Base-by-base conservation (phyloP, 768 basidiomycete genomes). In the Lactarius deliciosus region DNA sequence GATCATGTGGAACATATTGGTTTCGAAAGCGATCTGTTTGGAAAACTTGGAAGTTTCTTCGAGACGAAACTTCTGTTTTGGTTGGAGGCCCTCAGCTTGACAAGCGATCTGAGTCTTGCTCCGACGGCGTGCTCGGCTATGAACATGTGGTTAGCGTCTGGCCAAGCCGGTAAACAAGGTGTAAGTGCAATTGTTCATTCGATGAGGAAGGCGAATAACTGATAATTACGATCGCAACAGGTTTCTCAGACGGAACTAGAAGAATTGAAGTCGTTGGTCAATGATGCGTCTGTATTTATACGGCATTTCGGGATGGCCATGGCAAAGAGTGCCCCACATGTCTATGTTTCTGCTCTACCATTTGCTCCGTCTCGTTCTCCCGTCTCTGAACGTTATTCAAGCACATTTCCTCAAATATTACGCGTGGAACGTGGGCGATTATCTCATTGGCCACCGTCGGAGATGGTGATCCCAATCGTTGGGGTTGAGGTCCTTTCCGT, bases 261-360 rank as follows among this genome's bases (percentile, higher is more conserved):
- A 3, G 22, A 20, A 28, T 47, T 60, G n/a, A 16, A 8, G 20
- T n/a, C 6, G 25, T 60, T 60, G 11, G 41, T 60, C 15, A 20
- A 60, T 30, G 60, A 60, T 60, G 60, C 40, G 0, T 41, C 25
- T 15, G 40, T 22, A 22, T 60, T 60, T 41, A 30, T 60, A 18
- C 38, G 45, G 40, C 45, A 41, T 41, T 60, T 34, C 22, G 41
- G 60, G 22, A 41, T 43, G 60, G 10, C 60, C 0, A 41, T 41
- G 16, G 15, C 41, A 18, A 41, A 41, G 41, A 41, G 41, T 41
- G 41, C 41, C 5, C 41, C 41, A 7, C 41, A 41, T 18, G 41
- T 41, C 16, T 41, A 41, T 41, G 6, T 41, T 41, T 41, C 41
- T 2, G 32, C 57, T 15, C 30, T 58, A n/a, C 57, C 57, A 22